Percentiles rank a stretch among this genome's conserved stretches.
phyloP scores from a whole-genome alignment of 2,329 filamentous ascomycete genomes.

The Dothidotthia symphoricarpi region DNA sequence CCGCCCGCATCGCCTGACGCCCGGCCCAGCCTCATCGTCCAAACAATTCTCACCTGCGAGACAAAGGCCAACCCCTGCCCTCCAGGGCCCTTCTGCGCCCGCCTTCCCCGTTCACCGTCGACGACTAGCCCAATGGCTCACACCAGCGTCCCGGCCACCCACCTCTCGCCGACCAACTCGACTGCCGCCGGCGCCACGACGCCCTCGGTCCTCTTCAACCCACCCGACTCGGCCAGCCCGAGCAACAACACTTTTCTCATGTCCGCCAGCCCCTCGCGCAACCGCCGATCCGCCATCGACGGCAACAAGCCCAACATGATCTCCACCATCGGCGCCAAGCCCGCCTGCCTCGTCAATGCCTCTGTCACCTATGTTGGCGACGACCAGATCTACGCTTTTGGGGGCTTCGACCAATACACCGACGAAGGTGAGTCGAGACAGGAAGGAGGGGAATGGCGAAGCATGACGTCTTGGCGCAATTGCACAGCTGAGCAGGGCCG shows the following conservation, averaged over 20 bases:
- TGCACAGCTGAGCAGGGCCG: no score
- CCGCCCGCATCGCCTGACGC: conserved; percentile 12
- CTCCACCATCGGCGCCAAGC: conserved; percentile 60
- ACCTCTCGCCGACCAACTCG: conserved; percentile 19
- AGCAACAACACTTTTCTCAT: conserved; percentile 87
- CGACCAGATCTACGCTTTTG: conserved; percentile 97
- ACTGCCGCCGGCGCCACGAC: conserved; percentile 32
- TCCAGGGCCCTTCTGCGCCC: conserved; percentile 17
- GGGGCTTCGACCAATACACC: conserved; percentile 97
- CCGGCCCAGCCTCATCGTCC: conserved; percentile 14
- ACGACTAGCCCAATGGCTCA: conserved; percentile 33
- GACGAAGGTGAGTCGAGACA: conserved; percentile 69
- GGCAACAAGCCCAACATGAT: conserved; percentile 82
- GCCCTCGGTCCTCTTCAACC: conserved; percentile 44
- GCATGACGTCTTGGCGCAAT: no score
- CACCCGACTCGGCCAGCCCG: conserved; percentile 52
- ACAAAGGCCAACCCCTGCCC: conserved; percentile 22
- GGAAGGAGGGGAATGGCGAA: no score
- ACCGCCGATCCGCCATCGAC: conserved; percentile 57
- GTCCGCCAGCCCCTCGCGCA: conserved; percentile 66
- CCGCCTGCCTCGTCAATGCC: conserved; percentile 93
- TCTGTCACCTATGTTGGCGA: conserved; percentile 98
- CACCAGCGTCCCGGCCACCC: conserved; percentile 18
- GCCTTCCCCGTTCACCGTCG: conserved; percentile 8
- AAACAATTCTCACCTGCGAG: conserved; percentile 19